Conservation (phyloP, 306 rosid genomes). For the Ziziphus jujuba region DNA sequence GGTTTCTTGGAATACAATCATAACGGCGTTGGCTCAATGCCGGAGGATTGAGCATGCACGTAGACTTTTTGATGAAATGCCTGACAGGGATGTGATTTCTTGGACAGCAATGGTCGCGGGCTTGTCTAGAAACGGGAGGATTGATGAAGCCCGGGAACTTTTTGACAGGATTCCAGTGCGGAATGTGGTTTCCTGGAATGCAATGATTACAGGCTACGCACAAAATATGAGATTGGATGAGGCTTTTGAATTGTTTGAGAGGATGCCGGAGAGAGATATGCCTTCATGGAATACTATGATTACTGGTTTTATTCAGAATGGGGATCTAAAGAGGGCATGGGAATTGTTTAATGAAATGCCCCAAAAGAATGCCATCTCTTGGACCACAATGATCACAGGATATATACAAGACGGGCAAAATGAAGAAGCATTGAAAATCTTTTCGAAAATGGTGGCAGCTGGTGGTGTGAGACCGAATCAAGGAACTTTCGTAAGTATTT, state of each 20-base stretch:
- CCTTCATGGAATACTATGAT: slow-evolving; percentile 56
- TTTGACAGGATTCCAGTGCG: slow-evolving; percentile 42
- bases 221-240: slow-evolving; percentile 37
- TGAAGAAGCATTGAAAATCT: slow-evolving; percentile 48
- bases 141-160: slow-evolving; percentile 45
- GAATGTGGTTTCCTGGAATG: slow-evolving; percentile 55
- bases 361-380: slow-evolving; percentile 39
- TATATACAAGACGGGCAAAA: slow-evolving; percentile 40
- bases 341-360: slow-evolving; percentile 43
- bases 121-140: slow-evolving; percentile 38
- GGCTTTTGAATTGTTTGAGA: slow-evolving; percentile 46
- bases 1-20: slow-evolving; percentile 48
- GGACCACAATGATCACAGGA: slow-evolving; percentile 55
- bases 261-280: slow-evolving; percentile 47
- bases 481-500: slow-evolving; percentile 48
- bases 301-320: slow-evolving; percentile 42
- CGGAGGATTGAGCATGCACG: slow-evolving; percentile 41
- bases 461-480: slow-evolving; percentile 38
- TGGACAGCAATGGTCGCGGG: slow-evolving; percentile 51
- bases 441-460: slow-evolving; percentile 35
- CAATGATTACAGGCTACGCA: slow-evolving; percentile 44
- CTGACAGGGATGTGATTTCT: slow-evolving; percentile 45
- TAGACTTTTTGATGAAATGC: slow-evolving; percentile 40
- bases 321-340: slow-evolving; percentile 33
- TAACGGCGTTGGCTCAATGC: slow-evolving; percentile 31